These are phyloP conservation scores for Aureobasidium sp. DNA, from an alignment of 2,329 filamentous ascomycete species.

Conservation along the genomic window DNA sequence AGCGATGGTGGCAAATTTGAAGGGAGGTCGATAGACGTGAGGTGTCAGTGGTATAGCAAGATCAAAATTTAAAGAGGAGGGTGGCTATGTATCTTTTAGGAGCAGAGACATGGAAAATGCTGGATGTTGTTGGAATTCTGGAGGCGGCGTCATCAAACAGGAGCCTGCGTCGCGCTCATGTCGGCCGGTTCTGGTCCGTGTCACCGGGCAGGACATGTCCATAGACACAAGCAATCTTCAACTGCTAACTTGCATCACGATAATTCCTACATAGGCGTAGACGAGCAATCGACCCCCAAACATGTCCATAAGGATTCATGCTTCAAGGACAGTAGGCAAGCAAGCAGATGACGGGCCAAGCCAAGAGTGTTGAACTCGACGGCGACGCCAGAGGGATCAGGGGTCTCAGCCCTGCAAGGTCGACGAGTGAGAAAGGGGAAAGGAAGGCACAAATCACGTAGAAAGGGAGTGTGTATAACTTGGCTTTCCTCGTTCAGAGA, in stretches of 20 bases:
- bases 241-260: neutral
- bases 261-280: neutral
- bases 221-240: neutral
- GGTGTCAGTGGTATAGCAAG: neutral
- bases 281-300: neutral
- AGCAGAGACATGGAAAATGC: constrained; percentile 3
- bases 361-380: neutral
- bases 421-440: constrained; percentile 4
- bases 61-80: neutral
- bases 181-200: constrained; percentile 17
- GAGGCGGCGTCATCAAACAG: constrained; percentile 8
- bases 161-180: neutral
- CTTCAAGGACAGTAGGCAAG: no score
- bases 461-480: neutral
- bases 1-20: neutral
- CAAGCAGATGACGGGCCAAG: neutral
- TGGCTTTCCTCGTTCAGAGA: neutral
- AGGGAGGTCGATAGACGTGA: neutral
- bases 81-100: neutral
- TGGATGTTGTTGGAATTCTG: constrained; percentile 12
- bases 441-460: neutral
- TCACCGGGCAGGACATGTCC: neutral
- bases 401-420: constrained; percentile 7
- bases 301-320: neutral
- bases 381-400: neutral